Evolutionary conservation across 2,329 filamentous ascomycete genomes (phyloP).

Genomic region (Claviceps sp.): DNA sequence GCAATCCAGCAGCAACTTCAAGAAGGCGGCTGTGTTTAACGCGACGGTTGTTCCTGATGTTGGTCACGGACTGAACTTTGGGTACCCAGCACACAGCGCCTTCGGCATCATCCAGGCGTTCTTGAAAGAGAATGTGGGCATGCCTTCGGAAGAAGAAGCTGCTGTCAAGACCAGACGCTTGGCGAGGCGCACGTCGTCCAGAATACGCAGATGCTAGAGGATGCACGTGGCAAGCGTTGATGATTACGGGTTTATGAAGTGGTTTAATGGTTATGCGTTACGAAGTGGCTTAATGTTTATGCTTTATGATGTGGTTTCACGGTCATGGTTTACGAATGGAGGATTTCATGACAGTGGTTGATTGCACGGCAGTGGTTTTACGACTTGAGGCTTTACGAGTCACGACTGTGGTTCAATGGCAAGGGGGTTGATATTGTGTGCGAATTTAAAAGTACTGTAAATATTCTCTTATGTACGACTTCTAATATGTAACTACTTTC

Average conservation of each 20-base stretch:
- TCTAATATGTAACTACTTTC: too few relatives aligned
- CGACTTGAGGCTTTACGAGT: too few relatives aligned
- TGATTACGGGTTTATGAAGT: neutral
- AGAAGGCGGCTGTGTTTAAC: constrained; percentile 33
- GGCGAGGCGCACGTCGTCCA: neutral
- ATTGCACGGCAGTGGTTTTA: too few relatives aligned
- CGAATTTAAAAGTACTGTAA: too few relatives aligned
- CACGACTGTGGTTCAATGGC: too few relatives aligned
- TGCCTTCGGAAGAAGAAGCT: neutral
- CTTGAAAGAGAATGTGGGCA: constrained; percentile 1
- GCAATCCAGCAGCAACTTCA: constrained; percentile 26
- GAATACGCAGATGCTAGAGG: neutral
- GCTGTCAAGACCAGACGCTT: neutral
- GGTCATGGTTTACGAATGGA: neutral
- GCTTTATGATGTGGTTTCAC: neutral
- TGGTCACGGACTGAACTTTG: constrained; percentile 38
- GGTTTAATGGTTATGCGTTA: neutral
- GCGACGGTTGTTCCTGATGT: constrained; percentile 39
- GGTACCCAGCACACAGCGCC: constrained; percentile 19
- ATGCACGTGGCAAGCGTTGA: neutral
- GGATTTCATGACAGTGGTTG: too few relatives aligned
- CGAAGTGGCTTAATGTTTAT: neutral
- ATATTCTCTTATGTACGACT: too few relatives aligned
- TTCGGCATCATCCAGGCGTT: constrained; percentile 26
- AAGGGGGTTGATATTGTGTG: too few relatives aligned